A percentile compares a stretch with the other conserved stretches of the same genome.
Evolutionary conservation across 1,284 basidiomycete genomes (phyloP).

Genomic region (Austropuccinia psidii): DNA sequence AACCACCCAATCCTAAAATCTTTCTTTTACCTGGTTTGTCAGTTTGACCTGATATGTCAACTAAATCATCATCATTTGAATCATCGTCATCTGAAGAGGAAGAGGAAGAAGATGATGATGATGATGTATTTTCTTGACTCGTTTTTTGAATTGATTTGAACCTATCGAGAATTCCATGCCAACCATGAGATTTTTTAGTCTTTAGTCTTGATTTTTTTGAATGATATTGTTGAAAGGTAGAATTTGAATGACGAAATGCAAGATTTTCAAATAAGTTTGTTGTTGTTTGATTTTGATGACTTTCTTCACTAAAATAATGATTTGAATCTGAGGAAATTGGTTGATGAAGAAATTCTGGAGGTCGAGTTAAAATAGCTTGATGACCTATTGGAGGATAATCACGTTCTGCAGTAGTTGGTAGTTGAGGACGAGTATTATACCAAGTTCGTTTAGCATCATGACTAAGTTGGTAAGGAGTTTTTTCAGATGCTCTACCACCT

Average conservation of each 20-base stretch:
- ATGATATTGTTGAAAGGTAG: background rate
- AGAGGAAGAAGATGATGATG: no score
- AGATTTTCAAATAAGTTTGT: slow-evolving; percentile 23
- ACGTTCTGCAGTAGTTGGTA: background rate
- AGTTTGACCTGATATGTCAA: background rate
- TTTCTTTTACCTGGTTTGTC: background rate
- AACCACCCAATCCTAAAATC: background rate
- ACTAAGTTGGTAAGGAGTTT: slow-evolving; percentile 42
- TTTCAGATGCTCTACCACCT: slow-evolving; percentile 46
- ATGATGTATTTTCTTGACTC: background rate
- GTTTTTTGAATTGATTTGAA: background rate
- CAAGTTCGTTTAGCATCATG: slow-evolving; percentile 15
- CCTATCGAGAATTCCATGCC: background rate
- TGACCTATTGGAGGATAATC: slow-evolving; percentile 7
- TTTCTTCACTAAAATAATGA: background rate
- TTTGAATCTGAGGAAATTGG: background rate
- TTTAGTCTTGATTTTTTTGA: background rate
- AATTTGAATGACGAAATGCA: background rate
- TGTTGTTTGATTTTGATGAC: background rate
- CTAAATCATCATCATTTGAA: background rate
- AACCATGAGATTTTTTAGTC: background rate
- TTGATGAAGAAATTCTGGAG: background rate
- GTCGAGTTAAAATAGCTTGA: background rate
- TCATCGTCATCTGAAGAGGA: slow-evolving; percentile 2
- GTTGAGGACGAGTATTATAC: background rate